These are phyloP conservation scores for Gastrodia elata DNA, from an alignment of 106 monocot species.

Conservation along the genomic window DNA sequence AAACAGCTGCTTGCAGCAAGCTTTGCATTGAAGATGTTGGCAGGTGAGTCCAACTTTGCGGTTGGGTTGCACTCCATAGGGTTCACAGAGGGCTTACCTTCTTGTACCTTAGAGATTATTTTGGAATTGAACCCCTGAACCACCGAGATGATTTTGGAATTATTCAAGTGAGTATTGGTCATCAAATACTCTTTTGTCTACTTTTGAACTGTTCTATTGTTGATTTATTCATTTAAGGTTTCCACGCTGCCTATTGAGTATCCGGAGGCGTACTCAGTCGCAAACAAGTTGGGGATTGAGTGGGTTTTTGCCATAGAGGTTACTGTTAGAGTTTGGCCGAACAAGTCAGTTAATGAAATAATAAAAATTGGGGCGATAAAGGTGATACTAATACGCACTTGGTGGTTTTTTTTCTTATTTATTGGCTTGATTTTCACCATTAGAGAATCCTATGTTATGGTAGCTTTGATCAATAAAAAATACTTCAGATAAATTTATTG, in stretches of 20 bases:
- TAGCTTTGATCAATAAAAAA: background rate
- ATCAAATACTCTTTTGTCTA: background rate
- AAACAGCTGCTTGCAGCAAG: conserved; percentile 62
- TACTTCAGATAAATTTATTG: background rate
- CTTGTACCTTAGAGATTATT: conserved; percentile 80
- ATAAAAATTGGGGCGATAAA: conserved; percentile 95
- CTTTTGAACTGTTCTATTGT: background rate
- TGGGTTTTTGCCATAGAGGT: conserved; percentile 85
- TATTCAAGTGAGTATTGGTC: conserved; percentile 45
- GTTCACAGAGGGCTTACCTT: conserved; percentile 92
- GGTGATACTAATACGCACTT: conserved; percentile 20
- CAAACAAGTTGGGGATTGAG: conserved; percentile 77
- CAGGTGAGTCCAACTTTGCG: conserved; percentile 60
- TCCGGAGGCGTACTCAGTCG: conserved; percentile 58
- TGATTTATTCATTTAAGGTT: conserved; percentile 26
- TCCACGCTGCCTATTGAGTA: conserved; percentile 71
- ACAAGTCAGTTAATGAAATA: conserved; percentile 65
- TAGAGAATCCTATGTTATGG: background rate
- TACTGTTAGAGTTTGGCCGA: conserved; percentile 51
- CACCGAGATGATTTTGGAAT: conserved; percentile 67
- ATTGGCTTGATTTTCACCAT: background rate
- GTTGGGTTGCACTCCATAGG: conserved; percentile 89
- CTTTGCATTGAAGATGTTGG: conserved; percentile 61
- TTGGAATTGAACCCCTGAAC: too few relatives aligned
- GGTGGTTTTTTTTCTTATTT: background rate